Evolutionary conservation across 2,329 filamentous ascomycete species (phyloP), one percentile per base, ranked within the genome.

Genomic region (Byssothecium circinans): DNA sequence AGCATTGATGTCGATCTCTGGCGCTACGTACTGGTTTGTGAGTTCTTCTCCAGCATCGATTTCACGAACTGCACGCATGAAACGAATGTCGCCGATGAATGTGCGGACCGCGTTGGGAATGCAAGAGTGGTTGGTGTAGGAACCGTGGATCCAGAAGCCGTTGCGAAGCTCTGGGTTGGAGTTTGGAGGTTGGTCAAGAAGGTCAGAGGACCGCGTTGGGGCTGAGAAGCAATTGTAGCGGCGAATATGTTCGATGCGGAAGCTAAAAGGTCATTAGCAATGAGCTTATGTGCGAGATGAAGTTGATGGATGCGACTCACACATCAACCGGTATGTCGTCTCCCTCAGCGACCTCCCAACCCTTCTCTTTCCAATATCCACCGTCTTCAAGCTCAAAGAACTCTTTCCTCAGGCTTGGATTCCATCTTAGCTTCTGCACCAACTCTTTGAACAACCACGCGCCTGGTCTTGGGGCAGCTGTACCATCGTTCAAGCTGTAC

Each of bases 401-500:
- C 14, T 52, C 33, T 60, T 43, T 12, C 56, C 56, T 3, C 60
- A 61, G 39, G 10, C 64, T 67, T 0, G 73, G 71, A 37, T 75
- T 77, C 23, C 74, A 69, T 25, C 70, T 62, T 20, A 81, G 44
- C 52, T 80, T 81, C 50, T 81, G 76, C 0, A 75, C 61, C 14
- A 76, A 39, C 41, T 72, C 58, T 3, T 58, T 53, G 50, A 79
- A 68, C 8, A 81, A 68, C 52, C 19, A 65, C 58, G 40, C 78
- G 66, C 1, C 72, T 64, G 3, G 74, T 73, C 41, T 72, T 47
- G 8, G 51, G 56, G 5, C 64, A 45, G 19, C 33, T 45, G 30
- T 75, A 55, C 11, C 65, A 67, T 17, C 65, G 49, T 27, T 41
- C 42, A 52, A 22, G 56, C 14, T 62, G 34, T 14, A 61, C 32